Conservation (phyloP, 352 stramenopile genomes). For the Globisporangium recalcitrans region DNA sequence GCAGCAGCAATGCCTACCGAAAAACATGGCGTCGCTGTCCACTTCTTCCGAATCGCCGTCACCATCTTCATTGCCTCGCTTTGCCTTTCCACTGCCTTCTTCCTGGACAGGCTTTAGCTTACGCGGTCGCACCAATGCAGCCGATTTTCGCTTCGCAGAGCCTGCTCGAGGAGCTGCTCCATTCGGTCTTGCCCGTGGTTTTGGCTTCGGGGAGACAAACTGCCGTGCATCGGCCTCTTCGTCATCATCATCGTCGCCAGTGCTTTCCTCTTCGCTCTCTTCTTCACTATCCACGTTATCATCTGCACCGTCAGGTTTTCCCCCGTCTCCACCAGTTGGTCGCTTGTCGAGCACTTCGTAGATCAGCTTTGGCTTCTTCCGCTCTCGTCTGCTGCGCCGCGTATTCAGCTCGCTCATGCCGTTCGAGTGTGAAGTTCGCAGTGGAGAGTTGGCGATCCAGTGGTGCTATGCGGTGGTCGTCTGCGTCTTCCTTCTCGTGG, state of each 20-base stretch:
- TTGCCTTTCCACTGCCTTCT: conserved; percentile 11
- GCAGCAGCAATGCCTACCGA: neutral
- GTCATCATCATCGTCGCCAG: conserved; percentile 14
- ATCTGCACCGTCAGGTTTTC: conserved; percentile 20
- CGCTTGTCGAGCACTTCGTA: conserved; percentile 67
- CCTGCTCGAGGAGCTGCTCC: neutral
- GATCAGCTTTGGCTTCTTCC: conserved; percentile 58
- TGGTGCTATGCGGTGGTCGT: neutral
- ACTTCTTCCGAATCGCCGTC: conserved; percentile 18
- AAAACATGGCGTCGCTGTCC: conserved; percentile 4
- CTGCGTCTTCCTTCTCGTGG: neutral
- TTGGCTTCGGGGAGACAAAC: conserved; percentile 14
- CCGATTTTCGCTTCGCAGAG: conserved; percentile 15
- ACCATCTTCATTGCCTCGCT: conserved; percentile 9
- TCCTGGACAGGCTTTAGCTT: conserved; percentile 30
- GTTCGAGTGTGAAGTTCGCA: neutral
- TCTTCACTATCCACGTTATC: conserved; percentile 17
- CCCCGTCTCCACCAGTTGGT: neutral
- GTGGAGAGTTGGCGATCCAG: neutral
- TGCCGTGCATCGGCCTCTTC: conserved; percentile 17
- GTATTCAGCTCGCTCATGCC: conserved; percentile 24
- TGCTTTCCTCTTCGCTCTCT: conserved; percentile 19
- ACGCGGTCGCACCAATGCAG: conserved; percentile 15
- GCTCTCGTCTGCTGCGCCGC: conserved; percentile 57
- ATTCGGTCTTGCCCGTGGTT: conserved; percentile 1